Percentiles rank a stretch among this genome's conserved stretches.
Conservation (phyloP, 176 grass and related monocot genomes). For the Lolium perenne region DNA sequence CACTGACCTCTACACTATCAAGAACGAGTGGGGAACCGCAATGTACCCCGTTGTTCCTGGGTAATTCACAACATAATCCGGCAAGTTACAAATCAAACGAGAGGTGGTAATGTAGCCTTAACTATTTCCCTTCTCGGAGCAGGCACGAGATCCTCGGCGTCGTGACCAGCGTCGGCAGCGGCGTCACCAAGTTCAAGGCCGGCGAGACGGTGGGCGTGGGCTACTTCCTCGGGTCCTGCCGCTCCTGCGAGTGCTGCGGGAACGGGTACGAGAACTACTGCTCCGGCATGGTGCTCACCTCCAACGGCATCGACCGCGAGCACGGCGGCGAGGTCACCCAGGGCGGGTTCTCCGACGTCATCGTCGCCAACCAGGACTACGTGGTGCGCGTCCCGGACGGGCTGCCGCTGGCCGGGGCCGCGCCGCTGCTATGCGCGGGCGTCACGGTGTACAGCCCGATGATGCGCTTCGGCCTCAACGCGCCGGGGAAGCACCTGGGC, state of each 20-base stretch:
- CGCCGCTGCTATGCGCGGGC: constrained; percentile 72
- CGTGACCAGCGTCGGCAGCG: constrained; percentile 51
- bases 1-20: constrained; percentile 69
- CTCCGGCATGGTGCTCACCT: constrained; percentile 54
- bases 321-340: constrained; percentile 48
- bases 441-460: constrained; percentile 73
- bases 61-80: constrained; percentile 19
- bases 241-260: constrained; percentile 61
- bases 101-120: neutral
- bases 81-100: neutral
- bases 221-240: constrained; percentile 65
- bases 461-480: constrained; percentile 61
- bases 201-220: constrained; percentile 71
- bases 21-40: constrained; percentile 71
- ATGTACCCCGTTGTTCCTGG: constrained; percentile 75
- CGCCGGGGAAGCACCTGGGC: constrained; percentile 66
- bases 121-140: neutral
- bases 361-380: constrained; percentile 55
- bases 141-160: constrained; percentile 67
- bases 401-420: constrained; percentile 47
- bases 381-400: constrained; percentile 57
- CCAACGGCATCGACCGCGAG: constrained; percentile 58
- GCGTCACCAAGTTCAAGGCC: constrained; percentile 56
- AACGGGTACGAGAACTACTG: constrained; percentile 66
- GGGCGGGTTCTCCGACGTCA: constrained; percentile 66